phyloP scores from a whole-genome alignment of 2,329 filamentous ascomycete genomes.

The Cladorrhinum sp. region DNA sequence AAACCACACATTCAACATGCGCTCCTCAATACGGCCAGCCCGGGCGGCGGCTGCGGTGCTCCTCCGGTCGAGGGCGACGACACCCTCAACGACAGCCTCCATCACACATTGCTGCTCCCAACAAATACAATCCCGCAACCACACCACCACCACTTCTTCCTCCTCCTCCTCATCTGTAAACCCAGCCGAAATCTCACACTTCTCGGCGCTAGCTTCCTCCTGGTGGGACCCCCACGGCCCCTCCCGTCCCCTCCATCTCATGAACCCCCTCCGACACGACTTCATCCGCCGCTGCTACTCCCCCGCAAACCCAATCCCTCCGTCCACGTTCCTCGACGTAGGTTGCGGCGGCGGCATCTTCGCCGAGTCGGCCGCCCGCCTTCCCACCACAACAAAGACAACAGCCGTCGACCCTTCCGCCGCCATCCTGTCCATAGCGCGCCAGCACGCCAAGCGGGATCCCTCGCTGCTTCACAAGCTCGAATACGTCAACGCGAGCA shows the following conservation, averaged over 20 bases:
- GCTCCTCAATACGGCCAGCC: slow-evolving; percentile 12
- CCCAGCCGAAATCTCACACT: slow-evolving; percentile 85
- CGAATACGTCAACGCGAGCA: slow-evolving; percentile 69
- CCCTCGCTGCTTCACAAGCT: slow-evolving; percentile 64
- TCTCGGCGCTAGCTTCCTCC: slow-evolving; percentile 84
- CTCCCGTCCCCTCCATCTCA: slow-evolving; percentile 88
- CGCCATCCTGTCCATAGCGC: slow-evolving; percentile 71
- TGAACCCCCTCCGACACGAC: slow-evolving; percentile 95
- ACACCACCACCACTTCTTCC: no score
- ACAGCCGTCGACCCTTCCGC: slow-evolving; percentile 76
- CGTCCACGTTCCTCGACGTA: slow-evolving; percentile 73
- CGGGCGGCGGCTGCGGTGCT: not conserved
- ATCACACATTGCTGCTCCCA: slow-evolving; percentile 23
- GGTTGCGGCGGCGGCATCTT: slow-evolving; percentile 97
- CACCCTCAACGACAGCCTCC: not conserved
- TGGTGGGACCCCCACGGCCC: slow-evolving; percentile 98
- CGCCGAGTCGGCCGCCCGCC: slow-evolving; percentile 76
- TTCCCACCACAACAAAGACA: slow-evolving; percentile 61
- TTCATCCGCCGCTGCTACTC: slow-evolving; percentile 76
- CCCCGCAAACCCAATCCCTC: slow-evolving; percentile 35
- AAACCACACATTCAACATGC: slow-evolving; percentile 13
- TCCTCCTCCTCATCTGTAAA: slow-evolving; percentile 69
- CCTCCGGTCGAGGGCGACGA: not conserved
- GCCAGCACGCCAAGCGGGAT: slow-evolving; percentile 70
- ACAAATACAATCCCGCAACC: slow-evolving; percentile 11